These are phyloP conservation scores for Coniella vitis DNA, from an alignment of 2,329 filamentous ascomycete genomes.

Conservation along the genomic window DNA sequence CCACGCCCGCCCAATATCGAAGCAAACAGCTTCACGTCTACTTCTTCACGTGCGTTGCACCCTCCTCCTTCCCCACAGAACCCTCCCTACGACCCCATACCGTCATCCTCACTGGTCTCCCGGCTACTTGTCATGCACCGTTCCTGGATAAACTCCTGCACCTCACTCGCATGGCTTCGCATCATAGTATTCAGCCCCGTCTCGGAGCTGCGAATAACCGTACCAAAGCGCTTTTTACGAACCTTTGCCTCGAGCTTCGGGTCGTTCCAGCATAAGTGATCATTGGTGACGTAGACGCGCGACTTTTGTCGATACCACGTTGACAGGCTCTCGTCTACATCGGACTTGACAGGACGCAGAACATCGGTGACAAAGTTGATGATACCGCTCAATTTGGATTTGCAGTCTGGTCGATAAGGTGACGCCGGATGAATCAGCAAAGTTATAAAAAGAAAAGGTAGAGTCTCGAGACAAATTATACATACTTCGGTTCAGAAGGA, in stretches of 20 bases:
- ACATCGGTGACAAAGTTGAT: slow-evolving; percentile 76
- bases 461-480: no score
- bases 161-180: slow-evolving; percentile 44
- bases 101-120: slow-evolving; percentile 42
- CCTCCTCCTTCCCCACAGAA: no score
- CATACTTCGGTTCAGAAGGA: slow-evolving; percentile 69
- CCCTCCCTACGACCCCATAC: slow-evolving; percentile 17
- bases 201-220: slow-evolving; percentile 45
- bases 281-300: slow-evolving; percentile 66
- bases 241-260: slow-evolving; percentile 53
- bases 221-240: slow-evolving; percentile 53
- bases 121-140: slow-evolving; percentile 25
- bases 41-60: no score
- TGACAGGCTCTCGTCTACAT: slow-evolving; percentile 64
- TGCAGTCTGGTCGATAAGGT: slow-evolving; percentile 43
- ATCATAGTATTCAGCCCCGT: slow-evolving; percentile 50
- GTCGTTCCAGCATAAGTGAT: slow-evolving; percentile 71
- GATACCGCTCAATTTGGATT: slow-evolving; percentile 61
- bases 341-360: slow-evolving; percentile 72
- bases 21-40: no score
- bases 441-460: background rate
- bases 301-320: slow-evolving; percentile 82
- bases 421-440: background rate
- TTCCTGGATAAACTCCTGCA: slow-evolving; percentile 43
- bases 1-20: no score